Base-by-base conservation (phyloP, 345 rosid genomes). In the Firmiana major region DNA sequence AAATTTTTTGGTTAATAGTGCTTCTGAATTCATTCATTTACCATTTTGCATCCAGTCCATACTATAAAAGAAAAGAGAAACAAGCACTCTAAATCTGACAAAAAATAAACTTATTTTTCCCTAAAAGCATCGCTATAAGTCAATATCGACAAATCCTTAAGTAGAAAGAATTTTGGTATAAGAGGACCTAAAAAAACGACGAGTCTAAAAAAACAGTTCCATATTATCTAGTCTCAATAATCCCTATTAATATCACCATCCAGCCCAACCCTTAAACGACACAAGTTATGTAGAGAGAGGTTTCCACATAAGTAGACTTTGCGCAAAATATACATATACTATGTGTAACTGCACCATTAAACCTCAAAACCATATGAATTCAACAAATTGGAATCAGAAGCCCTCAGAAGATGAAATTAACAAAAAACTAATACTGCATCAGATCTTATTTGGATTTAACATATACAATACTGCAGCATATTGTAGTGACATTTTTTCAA, bases 241-340 rank as follows among this genome's bases (percentile, higher is more conserved):
- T 46, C 38, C 73, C 57, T 11, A 46, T 21, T 24, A 68, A 46
- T 49, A 13, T 21, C 36, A 24, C 31, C 55, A 24, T 24, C 19
- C 36, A 68, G 21, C 38, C 36, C 72, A 13, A 43, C 7, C 36
- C 54, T 22, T 45, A 45, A 11, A 67, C 54, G 36, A 65, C 28
- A n/a, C 16, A 40, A 40, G 69, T 38, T 64, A 64, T 13, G 10
- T 17, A 38, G 12, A 38, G 6, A 38, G 48, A 64, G 48, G 28
- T 65, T 40, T 65, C 48, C 49, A 38, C n/a, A 65, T 65, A 65
- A 65, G 24, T 40, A 65, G 51, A 65, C 48, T 38, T 38, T 65
- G 6, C 1, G 19, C 21, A 65, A 65, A 5, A 65, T n/a, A 65
- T 65, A 42, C 31, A 1, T 15, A 21, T 65, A 65, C 49, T 65